phyloP scores from a whole-genome alignment of 768 basidiomycete genomes.

The Leccinellum rugosiceps region DNA sequence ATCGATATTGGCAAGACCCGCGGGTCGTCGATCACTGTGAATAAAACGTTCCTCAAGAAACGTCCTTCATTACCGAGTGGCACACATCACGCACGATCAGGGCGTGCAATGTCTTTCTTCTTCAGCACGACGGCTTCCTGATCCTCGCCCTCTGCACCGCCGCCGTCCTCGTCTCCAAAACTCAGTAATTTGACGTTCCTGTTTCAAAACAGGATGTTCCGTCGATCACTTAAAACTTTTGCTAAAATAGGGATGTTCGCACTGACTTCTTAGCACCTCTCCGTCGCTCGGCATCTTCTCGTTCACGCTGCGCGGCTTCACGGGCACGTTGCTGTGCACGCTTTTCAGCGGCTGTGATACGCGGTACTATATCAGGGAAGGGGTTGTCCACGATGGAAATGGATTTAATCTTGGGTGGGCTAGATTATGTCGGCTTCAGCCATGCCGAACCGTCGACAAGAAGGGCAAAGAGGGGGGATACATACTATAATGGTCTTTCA shows the following conservation, averaged over 20 bases:
- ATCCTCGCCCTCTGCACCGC: conserved; percentile 56
- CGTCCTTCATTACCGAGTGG: background rate
- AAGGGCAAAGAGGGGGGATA: conserved; percentile 7
- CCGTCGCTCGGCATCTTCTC: conserved; percentile 70
- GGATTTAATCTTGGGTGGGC: conserved; percentile 88
- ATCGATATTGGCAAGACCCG: conserved; percentile 4
- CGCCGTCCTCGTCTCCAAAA: conserved; percentile 77
- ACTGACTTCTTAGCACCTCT: conserved; percentile 87
- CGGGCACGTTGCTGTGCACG: conserved; percentile 79
- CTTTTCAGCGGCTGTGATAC: conserved; percentile 93
- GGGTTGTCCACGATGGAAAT: conserved; percentile 90
- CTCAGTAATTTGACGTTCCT: conserved; percentile 90
- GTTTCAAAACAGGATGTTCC: background rate
- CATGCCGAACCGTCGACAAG: background rate
- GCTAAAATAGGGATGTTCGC: background rate
- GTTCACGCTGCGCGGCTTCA: conserved; percentile 68
- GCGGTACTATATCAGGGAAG: conserved; percentile 91
- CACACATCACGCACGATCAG: conserved; percentile 62
- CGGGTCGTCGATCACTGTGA: conserved; percentile 24
- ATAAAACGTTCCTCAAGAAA: conserved; percentile 1
- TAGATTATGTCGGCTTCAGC: conserved; percentile 27
- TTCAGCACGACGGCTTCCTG: conserved; percentile 52
- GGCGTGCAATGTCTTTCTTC: conserved; percentile 81
- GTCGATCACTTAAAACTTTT: background rate
- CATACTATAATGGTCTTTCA: conserved; percentile 79